Percentiles rank a stretch among this genome's conserved stretches.
Conservation (phyloP, 768 basidiomycete species). For the Rubroboletus satanas region DNA sequence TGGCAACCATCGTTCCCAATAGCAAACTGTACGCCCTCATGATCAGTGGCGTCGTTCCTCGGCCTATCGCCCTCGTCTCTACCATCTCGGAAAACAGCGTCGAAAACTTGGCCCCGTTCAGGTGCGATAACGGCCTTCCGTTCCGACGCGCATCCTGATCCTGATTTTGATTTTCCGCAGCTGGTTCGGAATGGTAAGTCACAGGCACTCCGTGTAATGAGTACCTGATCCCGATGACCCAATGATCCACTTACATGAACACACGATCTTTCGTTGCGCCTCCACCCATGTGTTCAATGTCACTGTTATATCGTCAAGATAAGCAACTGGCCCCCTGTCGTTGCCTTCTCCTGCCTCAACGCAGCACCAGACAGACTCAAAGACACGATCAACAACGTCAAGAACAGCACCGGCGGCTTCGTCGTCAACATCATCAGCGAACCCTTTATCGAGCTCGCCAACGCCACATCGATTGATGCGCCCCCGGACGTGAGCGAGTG, state of each 20-base stretch:
- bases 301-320: conserved; percentile 7
- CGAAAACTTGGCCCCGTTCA: conserved; percentile 39
- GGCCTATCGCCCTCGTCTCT: conserved; percentile 41
- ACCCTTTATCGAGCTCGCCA: conserved; percentile 38
- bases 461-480: conserved; percentile 36
- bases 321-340: conserved; percentile 28
- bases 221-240: background rate
- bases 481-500: conserved; percentile 39
- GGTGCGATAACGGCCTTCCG: background rate
- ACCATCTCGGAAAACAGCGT: conserved; percentile 30
- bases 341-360: conserved; percentile 34
- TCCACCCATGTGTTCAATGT: background rate
- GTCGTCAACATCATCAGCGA: conserved; percentile 56
- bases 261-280: background rate
- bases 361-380: conserved; percentile 20
- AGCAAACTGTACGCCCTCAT: conserved; percentile 33
- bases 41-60: conserved; percentile 35
- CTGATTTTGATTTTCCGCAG: background rate
- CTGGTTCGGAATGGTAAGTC: conserved; percentile 28
- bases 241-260: background rate
- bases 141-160: background rate
- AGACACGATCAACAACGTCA: conserved; percentile 44
- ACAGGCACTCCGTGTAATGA: background rate
- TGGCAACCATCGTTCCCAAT: background rate
- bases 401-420: conserved; percentile 41